Conservation (phyloP, 2,329 filamentous ascomycete genomes). For the Colletotrichum sp. region DNA sequence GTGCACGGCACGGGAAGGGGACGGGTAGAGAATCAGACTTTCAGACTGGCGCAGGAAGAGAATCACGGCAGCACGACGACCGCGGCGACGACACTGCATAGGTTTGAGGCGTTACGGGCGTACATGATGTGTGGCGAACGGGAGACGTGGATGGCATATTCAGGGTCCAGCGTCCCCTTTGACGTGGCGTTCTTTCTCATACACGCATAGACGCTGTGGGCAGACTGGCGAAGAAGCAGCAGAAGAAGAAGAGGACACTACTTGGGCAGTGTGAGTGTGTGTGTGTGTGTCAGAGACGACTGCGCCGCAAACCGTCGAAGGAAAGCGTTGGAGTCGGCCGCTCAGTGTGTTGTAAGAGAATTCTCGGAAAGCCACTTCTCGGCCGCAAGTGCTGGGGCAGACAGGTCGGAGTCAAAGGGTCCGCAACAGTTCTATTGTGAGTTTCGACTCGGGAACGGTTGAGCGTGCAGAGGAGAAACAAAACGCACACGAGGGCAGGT, state of each 20-base stretch:
- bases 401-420: background rate
- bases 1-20: background rate
- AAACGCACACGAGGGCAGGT: background rate
- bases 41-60: background rate
- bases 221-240: background rate
- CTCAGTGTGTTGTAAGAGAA: background rate
- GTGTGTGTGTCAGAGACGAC: background rate
- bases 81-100: background rate
- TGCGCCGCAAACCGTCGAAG: background rate
- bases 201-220: background rate
- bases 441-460: background rate
- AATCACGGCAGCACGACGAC: background rate
- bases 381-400: background rate
- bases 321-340: background rate
- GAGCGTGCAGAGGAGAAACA: background rate
- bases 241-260: too few species aligned
- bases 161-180: background rate
- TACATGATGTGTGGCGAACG: background rate
- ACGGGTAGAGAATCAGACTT: background rate
- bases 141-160: background rate
- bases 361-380: background rate
- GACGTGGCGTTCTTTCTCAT: background rate
- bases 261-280: background rate
- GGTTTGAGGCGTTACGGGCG: background rate
- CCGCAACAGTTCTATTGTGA: background rate